These are phyloP conservation scores for Nannizziopsis barbatae DNA, from an alignment of 2,329 filamentous ascomycete species.

Conservation along the genomic window DNA sequence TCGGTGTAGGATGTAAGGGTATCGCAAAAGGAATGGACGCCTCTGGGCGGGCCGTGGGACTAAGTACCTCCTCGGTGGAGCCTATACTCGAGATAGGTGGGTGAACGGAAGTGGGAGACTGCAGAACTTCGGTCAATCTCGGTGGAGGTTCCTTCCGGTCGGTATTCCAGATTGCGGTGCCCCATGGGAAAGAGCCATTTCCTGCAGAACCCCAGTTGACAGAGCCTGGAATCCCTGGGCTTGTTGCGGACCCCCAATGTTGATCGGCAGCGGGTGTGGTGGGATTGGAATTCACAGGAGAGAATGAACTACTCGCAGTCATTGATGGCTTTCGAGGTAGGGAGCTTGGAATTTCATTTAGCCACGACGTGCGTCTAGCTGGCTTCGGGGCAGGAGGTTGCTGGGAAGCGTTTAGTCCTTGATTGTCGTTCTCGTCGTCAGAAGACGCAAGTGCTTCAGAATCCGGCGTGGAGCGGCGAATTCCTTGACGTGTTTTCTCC, in stretches of 20 bases:
- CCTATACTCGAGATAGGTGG: constrained; percentile 40
- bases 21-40: constrained; percentile 68
- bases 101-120: constrained; percentile 57
- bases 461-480: constrained; percentile 78
- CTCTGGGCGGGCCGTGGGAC: constrained; percentile 42
- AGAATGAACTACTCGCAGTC: constrained; percentile 59
- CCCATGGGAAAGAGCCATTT: constrained; percentile 52
- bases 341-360: constrained; percentile 65
- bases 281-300: constrained; percentile 68
- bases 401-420: constrained; percentile 43
- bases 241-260: constrained; percentile 33
- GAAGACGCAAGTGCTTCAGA: constrained; percentile 89
- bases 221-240: constrained; percentile 30
- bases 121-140: constrained; percentile 61
- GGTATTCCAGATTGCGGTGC: constrained; percentile 70
- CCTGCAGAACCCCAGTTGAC: constrained; percentile 38
- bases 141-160: constrained; percentile 65
- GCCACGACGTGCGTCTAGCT: constrained; percentile 66
- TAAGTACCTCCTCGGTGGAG: constrained; percentile 45
- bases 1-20: constrained; percentile 77
- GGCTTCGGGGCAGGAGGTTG: constrained; percentile 48
- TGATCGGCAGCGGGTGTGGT: constrained; percentile 64
- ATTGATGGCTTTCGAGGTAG: constrained; percentile 66
- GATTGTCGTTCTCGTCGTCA: constrained; percentile 70
- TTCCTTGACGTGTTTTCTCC: constrained; percentile 58